phyloP scores from a whole-genome alignment of 176 grass and related monocot genomes.

The Rhynchospora pubera region DNA sequence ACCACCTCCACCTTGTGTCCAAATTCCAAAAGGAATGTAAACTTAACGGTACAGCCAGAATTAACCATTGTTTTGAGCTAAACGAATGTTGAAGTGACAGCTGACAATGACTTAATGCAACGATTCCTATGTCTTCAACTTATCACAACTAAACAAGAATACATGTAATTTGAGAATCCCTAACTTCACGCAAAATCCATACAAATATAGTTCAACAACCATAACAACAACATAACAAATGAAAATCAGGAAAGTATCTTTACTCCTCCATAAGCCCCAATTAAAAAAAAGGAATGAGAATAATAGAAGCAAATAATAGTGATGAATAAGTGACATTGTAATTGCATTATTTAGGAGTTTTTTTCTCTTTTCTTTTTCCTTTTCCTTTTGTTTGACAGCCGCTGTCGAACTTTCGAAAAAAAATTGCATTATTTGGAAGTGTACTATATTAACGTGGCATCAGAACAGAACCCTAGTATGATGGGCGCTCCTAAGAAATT shows the following conservation, averaged over 20 bases:
- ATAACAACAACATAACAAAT: background rate
- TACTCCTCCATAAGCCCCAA: background rate
- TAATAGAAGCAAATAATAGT: background rate
- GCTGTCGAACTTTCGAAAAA: too few species aligned
- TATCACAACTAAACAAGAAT: background rate
- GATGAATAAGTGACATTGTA: background rate
- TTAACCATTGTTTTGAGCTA: background rate
- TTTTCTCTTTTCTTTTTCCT: too few species aligned
- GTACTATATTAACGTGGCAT: background rate
- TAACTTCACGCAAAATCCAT: background rate
- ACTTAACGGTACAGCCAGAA: background rate
- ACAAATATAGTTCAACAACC: constrained; percentile 17
- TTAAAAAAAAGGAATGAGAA: background rate
- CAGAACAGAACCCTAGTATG: background rate
- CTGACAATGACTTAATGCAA: background rate
- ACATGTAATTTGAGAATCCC: background rate
- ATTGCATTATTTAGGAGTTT: too few species aligned
- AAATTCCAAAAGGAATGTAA: too few species aligned
- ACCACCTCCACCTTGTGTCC: too few species aligned
- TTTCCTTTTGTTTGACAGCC: too few species aligned
- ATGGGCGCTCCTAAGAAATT: background rate
- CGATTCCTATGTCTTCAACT: background rate
- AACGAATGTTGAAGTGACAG: background rate
- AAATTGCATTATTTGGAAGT: background rate
- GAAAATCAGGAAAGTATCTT: background rate